These are phyloP conservation scores for Leucocoprinus birnbaumii DNA, from an alignment of 768 basidiomycete genomes.

Conservation along the genomic window DNA sequence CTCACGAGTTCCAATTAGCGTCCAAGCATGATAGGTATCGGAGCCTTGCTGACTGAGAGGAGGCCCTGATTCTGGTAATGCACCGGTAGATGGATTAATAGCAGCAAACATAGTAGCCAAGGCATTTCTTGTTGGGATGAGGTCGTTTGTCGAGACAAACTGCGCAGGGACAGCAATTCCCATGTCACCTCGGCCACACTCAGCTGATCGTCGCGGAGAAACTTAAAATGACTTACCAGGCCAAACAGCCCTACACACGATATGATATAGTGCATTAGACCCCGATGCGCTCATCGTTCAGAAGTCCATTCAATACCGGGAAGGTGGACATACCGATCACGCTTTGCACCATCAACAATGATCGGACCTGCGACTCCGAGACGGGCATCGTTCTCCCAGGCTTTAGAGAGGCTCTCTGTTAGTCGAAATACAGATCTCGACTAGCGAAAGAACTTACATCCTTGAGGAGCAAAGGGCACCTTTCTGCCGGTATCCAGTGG, in stretches of 20 bases:
- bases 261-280: not conserved
- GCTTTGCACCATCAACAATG: conserved; percentile 60
- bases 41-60: conserved; percentile 43
- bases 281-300: too few species aligned
- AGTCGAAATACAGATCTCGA: not conserved
- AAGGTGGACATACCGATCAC: conserved; percentile 39
- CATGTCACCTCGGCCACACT: conserved; percentile 46
- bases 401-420: conserved; percentile 18
- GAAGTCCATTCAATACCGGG: too few species aligned
- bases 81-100: conserved; percentile 50
- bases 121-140: conserved; percentile 52
- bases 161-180: conserved; percentile 59
- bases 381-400: conserved; percentile 53
- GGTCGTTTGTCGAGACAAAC: conserved; percentile 60
- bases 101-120: conserved; percentile 56
- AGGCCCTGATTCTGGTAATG: conserved; percentile 51
- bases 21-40: conserved; percentile 61
- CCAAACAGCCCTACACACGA: conserved; percentile 46
- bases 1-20: conserved; percentile 52
- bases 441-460: conserved; percentile 25
- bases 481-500: conserved; percentile 46
- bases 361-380: conserved; percentile 57
- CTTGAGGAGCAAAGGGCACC: conserved; percentile 43
- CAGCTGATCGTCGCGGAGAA: not conserved
- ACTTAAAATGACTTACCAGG: conserved; percentile 31